Evolutionary conservation across 2,329 filamentous ascomycete genomes (phyloP), one percentile per base, ranked within the genome.

Genomic region (Trichophyton benhamiae): DNA sequence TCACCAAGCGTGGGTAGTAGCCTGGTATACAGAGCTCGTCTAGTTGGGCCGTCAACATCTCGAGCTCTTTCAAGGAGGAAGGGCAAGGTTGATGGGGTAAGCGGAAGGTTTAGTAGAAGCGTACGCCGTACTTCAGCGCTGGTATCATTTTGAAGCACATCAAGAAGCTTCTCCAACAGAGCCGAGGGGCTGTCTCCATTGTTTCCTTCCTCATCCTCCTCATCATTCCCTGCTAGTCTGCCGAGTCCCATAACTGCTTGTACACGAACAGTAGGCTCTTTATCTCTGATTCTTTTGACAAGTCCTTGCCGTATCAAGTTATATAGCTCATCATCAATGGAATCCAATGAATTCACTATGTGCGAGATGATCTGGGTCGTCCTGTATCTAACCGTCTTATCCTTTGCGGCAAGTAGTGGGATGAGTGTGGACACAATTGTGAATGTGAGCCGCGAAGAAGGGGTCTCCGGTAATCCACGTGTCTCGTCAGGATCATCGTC

Each of bases 211-310:
- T 88, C 87, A 3, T 87, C 83, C 3, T 80, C 80, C 15, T 75
- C 76, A 66, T 88, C 85, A 67, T 90, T 89, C 22, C 87, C 87
- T 5, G 90, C 89, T 59, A 97, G 79, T 36, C 91, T 83, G 5
- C 89, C 89, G n/a, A 99, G 80, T 3, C 91, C 92, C 64, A 96
- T 80, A 0, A 96, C 90, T 5, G 94, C 94, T 72, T 99, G 94
- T 4, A 94, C 86, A 63, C 94, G 85, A 7, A 99, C 90, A 72
- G 91, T 88, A 5, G 91, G 83, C 72, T 99, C 94, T 75, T 96
- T 97, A 75, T 99, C 94, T 66, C 90, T 85, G 58, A 97, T 87
- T 38, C 94, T 83, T 75, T 88, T 95, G 52, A 95, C 77, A 42
- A 99, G 78, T 0, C 87, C 88, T 60, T 89, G 82, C 59, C 89